Percentiles rank a stretch among this genome's conserved stretches.
Evolutionary conservation across 495 filamentous ascomycete genomes (phyloP).

Genomic region (Penicillium cataractarum): DNA sequence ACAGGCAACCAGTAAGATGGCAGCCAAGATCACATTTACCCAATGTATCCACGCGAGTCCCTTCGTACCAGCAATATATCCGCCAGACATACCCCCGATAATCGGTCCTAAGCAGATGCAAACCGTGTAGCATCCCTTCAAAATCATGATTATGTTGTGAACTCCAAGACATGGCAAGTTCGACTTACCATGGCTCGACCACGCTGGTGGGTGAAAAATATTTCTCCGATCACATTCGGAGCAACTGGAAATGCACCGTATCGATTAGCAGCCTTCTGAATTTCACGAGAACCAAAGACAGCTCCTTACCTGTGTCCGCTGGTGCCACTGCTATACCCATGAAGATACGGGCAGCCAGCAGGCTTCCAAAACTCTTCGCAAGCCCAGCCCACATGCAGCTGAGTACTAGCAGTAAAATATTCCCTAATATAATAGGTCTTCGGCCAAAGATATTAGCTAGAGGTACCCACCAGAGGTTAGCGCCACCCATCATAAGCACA

Average conservation of each 20-base stretch:
- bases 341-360: background rate
- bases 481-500: too few relatives aligned
- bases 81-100: slow-evolving; percentile 22
- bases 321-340: too few relatives aligned
- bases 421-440: slow-evolving; percentile 13
- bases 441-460: too few relatives aligned
- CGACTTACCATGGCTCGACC: slow-evolving; percentile 23
- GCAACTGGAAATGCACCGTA: slow-evolving; percentile 3
- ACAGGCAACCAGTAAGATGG: too few relatives aligned
- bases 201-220: slow-evolving; percentile 24
- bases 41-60: slow-evolving; percentile 23
- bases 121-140: slow-evolving; percentile 22
- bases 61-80: slow-evolving; percentile 19
- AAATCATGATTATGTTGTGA: background rate
- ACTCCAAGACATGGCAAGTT: background rate
- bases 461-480: too few relatives aligned
- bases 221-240: slow-evolving; percentile 23
- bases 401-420: slow-evolving; percentile 18
- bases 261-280: too few relatives aligned
- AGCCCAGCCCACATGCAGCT: slow-evolving; percentile 21
- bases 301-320: too few relatives aligned
- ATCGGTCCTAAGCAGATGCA: slow-evolving; percentile 18
- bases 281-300: too few relatives aligned
- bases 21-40: slow-evolving; percentile 5
- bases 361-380: slow-evolving; percentile 18